Percentiles rank a stretch among this genome's conserved stretches.
Evolutionary conservation across 805 yeast species (phyloP).

Genomic region (Zygoascus ofunaensis): DNA sequence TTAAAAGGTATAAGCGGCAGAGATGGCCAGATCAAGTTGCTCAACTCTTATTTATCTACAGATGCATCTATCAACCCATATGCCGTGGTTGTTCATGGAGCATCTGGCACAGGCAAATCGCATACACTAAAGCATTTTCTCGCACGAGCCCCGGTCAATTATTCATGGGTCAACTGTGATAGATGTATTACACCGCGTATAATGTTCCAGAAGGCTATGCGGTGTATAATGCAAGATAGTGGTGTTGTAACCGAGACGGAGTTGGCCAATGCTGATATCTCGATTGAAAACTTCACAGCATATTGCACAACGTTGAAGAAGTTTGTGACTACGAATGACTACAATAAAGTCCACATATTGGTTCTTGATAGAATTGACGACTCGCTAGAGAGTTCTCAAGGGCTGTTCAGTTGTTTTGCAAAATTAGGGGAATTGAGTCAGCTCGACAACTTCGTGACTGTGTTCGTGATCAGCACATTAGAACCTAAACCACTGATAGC

Average conservation of each 20-base stretch:
- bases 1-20: background rate
- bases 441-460: conserved; percentile 32
- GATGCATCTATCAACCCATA: conserved; percentile 23
- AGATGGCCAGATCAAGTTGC: conserved; percentile 3
- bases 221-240: conserved; percentile 32
- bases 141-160: conserved; percentile 21
- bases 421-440: conserved; percentile 35
- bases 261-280: conserved; percentile 17
- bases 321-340: conserved; percentile 28
- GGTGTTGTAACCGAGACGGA: conserved; percentile 21
- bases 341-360: conserved; percentile 33
- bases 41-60: conserved; percentile 11
- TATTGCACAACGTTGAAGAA: conserved; percentile 34
- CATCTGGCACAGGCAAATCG: conserved; percentile 42
- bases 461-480: conserved; percentile 38
- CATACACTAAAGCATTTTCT: conserved; percentile 30
- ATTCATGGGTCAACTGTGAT: conserved; percentile 38
- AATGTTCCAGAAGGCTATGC: conserved; percentile 39
- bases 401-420: conserved; percentile 34
- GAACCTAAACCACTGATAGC: conserved; percentile 36
- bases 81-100: conserved; percentile 40
- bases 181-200: conserved; percentile 41
- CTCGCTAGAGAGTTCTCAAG: conserved; percentile 35
- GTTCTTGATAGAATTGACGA: conserved; percentile 45
- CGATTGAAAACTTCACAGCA: conserved; percentile 36